A percentile compares a stretch with the other conserved stretches of the same genome.
Evolutionary conservation across 2,329 filamentous ascomycete genomes (phyloP).

Genomic region (Aureobasidium melanogenum): DNA sequence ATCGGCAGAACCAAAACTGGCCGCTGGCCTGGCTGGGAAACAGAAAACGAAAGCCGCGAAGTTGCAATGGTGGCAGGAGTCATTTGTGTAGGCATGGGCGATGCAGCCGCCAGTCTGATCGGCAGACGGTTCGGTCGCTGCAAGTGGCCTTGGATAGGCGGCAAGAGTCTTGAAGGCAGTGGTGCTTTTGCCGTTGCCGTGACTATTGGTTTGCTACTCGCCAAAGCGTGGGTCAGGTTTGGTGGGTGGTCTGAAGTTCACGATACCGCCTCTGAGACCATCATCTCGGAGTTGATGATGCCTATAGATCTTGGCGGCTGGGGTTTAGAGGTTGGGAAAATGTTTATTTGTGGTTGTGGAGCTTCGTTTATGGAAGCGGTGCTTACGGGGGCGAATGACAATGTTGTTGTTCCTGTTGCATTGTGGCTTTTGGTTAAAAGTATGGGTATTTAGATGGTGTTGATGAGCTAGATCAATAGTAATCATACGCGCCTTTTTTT

Average conservation of each 20-base stretch:
- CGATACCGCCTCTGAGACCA: not conserved
- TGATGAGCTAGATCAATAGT: no score
- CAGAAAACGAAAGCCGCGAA: constrained; percentile 50
- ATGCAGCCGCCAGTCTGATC: constrained; percentile 84
- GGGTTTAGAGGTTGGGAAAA: constrained; percentile 43
- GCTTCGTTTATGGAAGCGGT: constrained; percentile 93
- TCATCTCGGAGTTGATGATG: not conserved
- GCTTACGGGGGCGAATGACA: constrained; percentile 93
- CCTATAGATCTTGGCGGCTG: constrained; percentile 17
- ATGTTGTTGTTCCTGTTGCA: constrained; percentile 89
- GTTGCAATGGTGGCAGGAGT: constrained; percentile 88
- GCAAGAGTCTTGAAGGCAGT: constrained; percentile 85
- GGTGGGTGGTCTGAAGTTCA: constrained; percentile 56
- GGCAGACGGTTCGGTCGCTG: constrained; percentile 75
- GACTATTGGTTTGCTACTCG: constrained; percentile 60
- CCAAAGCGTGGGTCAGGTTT: constrained; percentile 63
- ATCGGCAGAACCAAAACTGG: constrained; percentile 48
- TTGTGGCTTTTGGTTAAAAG: constrained; percentile 63
- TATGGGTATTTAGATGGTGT: not conserved
- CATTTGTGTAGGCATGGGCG: constrained; percentile 88
- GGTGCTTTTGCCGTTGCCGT: constrained; percentile 76
- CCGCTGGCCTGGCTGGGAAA: constrained; percentile 65
- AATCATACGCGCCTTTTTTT: no score
- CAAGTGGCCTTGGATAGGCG: constrained; percentile 96
- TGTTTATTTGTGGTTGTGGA: constrained; percentile 61